phyloP scores from a whole-genome alignment of 2,329 filamentous ascomycete genomes.

The Pseudodiploospora longispora region DNA sequence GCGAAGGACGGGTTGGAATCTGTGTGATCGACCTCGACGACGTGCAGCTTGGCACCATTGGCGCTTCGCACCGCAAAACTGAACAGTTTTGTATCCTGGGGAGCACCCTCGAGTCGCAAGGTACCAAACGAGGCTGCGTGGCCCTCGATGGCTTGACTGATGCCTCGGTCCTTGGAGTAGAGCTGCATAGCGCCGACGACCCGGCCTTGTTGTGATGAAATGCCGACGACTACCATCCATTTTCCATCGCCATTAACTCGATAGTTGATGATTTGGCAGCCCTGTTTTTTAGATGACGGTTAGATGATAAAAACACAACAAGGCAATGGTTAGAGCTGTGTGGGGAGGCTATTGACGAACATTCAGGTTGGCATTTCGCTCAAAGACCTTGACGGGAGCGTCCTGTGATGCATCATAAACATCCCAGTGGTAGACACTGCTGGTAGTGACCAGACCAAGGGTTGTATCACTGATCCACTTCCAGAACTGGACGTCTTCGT shows the following conservation, averaged over 20 bases:
- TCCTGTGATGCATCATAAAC: conserved; percentile 79
- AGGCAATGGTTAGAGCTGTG: not conserved
- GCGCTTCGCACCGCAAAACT: conserved; percentile 90
- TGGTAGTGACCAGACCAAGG: conserved; percentile 84
- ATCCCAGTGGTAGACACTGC: conserved; percentile 94
- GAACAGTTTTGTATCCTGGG: conserved; percentile 89
- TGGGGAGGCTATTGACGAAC: conserved; percentile 42
- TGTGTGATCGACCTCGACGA: conserved; percentile 94
- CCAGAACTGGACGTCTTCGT: conserved; percentile 97
- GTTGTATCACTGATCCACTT: conserved; percentile 93
- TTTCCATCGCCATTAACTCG: conserved; percentile 91
- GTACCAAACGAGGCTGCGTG: conserved; percentile 93
- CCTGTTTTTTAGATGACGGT: conserved; percentile 38
- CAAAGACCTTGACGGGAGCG: conserved; percentile 82
- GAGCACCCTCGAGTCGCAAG: conserved; percentile 77
- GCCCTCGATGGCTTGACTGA: conserved; percentile 96
- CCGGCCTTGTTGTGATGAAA: conserved; percentile 84
- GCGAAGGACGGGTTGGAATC: conserved; percentile 80
- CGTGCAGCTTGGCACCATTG: conserved; percentile 87
- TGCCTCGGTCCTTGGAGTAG: conserved; percentile 90
- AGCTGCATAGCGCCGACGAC: conserved; percentile 96
- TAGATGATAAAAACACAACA: not conserved
- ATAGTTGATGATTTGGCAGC: conserved; percentile 99
- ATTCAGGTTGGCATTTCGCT: conserved; percentile 81
- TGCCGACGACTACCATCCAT: conserved; percentile 97